These are phyloP conservation scores for Albizia julibrissin DNA, from an alignment of 306 rosid species.

Conservation along the genomic window DNA sequence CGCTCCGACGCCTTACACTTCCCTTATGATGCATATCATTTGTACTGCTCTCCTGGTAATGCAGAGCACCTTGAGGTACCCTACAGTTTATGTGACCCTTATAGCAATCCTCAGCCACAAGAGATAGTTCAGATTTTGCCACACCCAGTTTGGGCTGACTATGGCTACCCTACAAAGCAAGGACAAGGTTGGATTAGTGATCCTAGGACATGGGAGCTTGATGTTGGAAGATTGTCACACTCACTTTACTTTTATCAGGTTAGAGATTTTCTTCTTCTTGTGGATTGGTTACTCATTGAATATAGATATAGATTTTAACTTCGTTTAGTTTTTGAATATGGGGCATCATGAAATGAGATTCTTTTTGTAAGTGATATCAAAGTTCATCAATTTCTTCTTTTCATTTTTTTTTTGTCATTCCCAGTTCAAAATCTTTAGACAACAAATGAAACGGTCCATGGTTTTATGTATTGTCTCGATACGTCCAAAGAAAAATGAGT, in stretches of 20 bases:
- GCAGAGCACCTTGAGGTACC: constrained; percentile 49
- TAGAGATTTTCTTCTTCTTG: not conserved
- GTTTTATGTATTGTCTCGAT: not conserved
- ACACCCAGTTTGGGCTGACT: constrained; percentile 61
- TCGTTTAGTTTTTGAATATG: not conserved
- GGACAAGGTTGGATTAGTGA: constrained; percentile 66
- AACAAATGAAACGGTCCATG: not conserved
- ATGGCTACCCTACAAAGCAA: constrained; percentile 54
- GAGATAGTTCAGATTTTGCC: constrained; percentile 63
- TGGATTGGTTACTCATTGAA: not conserved
- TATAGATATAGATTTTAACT: not conserved
- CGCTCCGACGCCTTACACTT: constrained; percentile 43
- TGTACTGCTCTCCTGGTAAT: constrained; percentile 64
- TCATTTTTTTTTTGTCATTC: not conserved
- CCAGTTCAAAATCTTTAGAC: constrained; percentile 8
- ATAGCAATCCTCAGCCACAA: constrained; percentile 64
- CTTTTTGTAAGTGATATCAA: not conserved
- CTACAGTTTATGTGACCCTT: constrained; percentile 49
- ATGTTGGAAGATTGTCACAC: constrained; percentile 62
- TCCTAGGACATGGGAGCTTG: constrained; percentile 62
- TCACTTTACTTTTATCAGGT: constrained; percentile 65
- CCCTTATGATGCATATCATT: constrained; percentile 60
- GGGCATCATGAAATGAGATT: not conserved
- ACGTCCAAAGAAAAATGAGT: not conserved
- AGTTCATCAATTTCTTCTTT: not conserved